Percentiles rank a stretch among this genome's conserved stretches.
Evolutionary conservation across 345 rosid genomes (phyloP).

Genomic region (Limnanthes douglasii): DNA sequence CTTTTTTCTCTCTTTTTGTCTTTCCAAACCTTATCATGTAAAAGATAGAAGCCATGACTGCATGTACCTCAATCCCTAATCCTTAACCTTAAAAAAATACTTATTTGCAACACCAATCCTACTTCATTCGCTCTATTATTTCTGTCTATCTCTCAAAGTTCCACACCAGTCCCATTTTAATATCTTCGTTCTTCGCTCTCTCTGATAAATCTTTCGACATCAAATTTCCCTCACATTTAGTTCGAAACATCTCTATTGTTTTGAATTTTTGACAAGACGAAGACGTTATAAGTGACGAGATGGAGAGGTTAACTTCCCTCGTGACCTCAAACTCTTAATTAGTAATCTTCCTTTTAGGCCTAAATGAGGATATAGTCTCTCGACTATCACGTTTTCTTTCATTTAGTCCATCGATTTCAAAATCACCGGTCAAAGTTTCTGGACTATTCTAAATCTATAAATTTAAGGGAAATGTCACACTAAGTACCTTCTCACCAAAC

Average conservation of each 20-base stretch:
- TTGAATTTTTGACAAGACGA: conserved; percentile 57
- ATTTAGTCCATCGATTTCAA: too few relatives aligned
- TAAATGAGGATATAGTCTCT: too few relatives aligned
- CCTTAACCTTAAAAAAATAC: conserved; percentile 31
- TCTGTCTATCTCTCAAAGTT: conserved; percentile 23
- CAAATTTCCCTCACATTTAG: conserved; percentile 27
- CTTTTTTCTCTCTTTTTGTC: conserved; percentile 9
- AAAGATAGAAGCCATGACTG: conserved; percentile 29
- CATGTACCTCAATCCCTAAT: conserved; percentile 49
- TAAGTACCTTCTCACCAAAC: too few relatives aligned
- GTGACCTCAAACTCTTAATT: conserved; percentile 76
- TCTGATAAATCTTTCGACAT: conserved; percentile 11
- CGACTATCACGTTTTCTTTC: too few relatives aligned
- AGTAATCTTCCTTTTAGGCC: conserved; percentile 93
- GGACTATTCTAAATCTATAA: too few relatives aligned
- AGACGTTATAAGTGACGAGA: conserved; percentile 28
- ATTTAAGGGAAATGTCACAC: too few relatives aligned
- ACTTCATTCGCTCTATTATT: conserved; percentile 18
- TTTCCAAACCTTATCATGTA: conserved; percentile 16
- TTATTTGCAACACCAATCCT: conserved; percentile 22
- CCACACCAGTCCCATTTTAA: conserved; percentile 17
- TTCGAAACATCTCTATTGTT: conserved; percentile 37
- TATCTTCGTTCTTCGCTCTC: conserved; percentile 17
- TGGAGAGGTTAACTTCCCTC: conserved; percentile 35
- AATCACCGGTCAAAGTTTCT: too few relatives aligned